phyloP scores from a whole-genome alignment of 2,329 filamentous ascomycete species.

The Niveomyces coronatus region DNA sequence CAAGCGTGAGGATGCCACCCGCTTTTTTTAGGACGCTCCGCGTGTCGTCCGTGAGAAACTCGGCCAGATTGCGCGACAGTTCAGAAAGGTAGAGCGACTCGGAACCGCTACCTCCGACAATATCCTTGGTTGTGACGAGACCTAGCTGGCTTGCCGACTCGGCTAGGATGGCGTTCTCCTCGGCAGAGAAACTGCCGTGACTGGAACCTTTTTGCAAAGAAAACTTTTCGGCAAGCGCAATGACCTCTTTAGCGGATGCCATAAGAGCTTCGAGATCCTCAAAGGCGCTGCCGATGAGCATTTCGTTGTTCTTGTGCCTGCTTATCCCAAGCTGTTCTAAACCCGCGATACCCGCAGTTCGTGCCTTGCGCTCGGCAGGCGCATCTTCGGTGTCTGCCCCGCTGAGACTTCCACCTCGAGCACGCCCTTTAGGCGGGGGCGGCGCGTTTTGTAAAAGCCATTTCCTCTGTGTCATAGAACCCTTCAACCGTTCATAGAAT shows the following conservation, averaged over 20 bases:
- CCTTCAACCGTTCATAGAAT: conserved; percentile 81
- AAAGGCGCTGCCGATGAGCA: conserved; percentile 87
- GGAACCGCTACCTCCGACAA: conserved; percentile 65
- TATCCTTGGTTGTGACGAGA: conserved; percentile 89
- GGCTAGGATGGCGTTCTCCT: conserved; percentile 65
- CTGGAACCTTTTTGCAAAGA: conserved; percentile 55
- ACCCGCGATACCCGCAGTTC: conserved; percentile 80
- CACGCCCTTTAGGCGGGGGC: conserved; percentile 60
- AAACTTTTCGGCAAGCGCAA: conserved; percentile 84
- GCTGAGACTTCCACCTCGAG: conserved; percentile 25
- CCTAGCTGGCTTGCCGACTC: conserved; percentile 73
- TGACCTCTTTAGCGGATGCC: conserved; percentile 93
- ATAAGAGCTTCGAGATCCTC: conserved; percentile 94
- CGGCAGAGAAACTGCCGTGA: conserved; percentile 50
- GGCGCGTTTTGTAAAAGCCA: conserved; percentile 90
- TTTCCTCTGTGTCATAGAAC: conserved; percentile 82
- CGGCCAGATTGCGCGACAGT: conserved; percentile 71
- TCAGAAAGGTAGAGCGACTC: conserved; percentile 87
- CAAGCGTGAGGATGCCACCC: conserved; percentile 79
- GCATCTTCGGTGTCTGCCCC: conserved; percentile 16
- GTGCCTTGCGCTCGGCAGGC: conserved; percentile 27
- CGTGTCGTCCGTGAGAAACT: conserved; percentile 80
- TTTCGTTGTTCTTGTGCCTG: conserved; percentile 82
- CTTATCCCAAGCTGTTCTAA: conserved; percentile 78
- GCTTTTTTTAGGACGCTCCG: conserved; percentile 67